Percentiles rank a stretch among this genome's conserved stretches.
phyloP scores from a whole-genome alignment of 2,329 filamentous ascomycete genomes.

The Fusarium sublunatum region DNA sequence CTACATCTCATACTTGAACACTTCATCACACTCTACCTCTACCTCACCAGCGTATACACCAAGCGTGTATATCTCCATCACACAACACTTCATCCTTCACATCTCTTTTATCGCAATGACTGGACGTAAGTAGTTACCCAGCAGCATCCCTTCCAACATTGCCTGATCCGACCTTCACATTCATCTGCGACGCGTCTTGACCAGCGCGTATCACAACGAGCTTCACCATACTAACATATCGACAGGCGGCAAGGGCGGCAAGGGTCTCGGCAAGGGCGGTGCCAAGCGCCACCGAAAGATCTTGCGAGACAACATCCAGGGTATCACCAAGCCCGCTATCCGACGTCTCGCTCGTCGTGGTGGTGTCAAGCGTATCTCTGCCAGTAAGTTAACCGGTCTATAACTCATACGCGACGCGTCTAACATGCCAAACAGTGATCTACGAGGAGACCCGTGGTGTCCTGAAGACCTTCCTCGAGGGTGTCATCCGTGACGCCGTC shows the following conservation, averaged over 20 bases:
- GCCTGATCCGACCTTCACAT: background rate
- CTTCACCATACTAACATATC: conserved; percentile 67
- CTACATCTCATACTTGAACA: conserved; percentile 22
- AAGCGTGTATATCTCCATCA: conserved; percentile 28
- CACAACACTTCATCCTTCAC: conserved; percentile 21
- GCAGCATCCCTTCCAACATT: background rate
- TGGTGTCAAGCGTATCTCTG: conserved; percentile 99
- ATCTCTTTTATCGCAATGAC: conserved; percentile 66
- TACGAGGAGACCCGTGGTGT: conserved; percentile 83
- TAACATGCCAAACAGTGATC: conserved; percentile 71
- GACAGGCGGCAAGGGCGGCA: conserved; percentile 91
- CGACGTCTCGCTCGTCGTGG: conserved; percentile 98
- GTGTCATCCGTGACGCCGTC: conserved; percentile 80
- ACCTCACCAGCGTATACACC: conserved; percentile 22
- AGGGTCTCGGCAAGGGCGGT: conserved; percentile 97
- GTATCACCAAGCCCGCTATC: conserved; percentile 98
- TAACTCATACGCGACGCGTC: conserved; percentile 70
- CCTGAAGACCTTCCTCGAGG: conserved; percentile 81
- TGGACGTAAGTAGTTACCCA: conserved; percentile 70
- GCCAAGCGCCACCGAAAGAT: conserved; percentile 99
- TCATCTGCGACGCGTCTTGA: conserved; percentile 1
- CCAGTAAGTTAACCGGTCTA: conserved; percentile 68
- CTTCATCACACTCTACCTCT: conserved; percentile 30
- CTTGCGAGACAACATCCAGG: conserved; percentile 99
- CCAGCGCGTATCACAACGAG: conserved; percentile 72